Conservation (phyloP, 306 rosid species). For the Mimosa bimucronata region DNA sequence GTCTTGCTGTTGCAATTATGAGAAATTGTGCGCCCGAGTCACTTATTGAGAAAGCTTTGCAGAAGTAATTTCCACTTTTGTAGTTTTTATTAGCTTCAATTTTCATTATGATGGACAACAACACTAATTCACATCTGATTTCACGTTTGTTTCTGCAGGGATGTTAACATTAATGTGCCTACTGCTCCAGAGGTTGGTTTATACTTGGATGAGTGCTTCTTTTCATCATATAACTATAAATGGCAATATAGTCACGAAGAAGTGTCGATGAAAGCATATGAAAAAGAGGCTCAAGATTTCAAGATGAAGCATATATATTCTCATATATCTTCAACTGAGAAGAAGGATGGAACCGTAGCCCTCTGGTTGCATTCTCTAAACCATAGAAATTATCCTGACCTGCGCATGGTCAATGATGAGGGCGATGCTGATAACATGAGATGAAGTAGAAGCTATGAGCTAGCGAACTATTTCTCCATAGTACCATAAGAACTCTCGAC, state of each 20-base stretch:
- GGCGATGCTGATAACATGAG: slow-evolving; percentile 12
- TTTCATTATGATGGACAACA: slow-evolving; percentile 26
- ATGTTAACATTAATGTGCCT: slow-evolving; percentile 79
- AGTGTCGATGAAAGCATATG: slow-evolving; percentile 75
- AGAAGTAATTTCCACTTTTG: slow-evolving; percentile 57
- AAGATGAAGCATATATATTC: slow-evolving; percentile 82
- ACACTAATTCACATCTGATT: slow-evolving; percentile 26
- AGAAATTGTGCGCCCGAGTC: slow-evolving; percentile 80
- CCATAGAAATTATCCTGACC: slow-evolving; percentile 86
- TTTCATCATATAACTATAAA: slow-evolving; percentile 82
- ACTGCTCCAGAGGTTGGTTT: slow-evolving; percentile 98
- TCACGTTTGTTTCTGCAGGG: slow-evolving; percentile 49
- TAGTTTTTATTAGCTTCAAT: slow-evolving; percentile 15
- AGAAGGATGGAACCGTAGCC: slow-evolving; percentile 82
- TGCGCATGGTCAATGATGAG: slow-evolving; percentile 42
- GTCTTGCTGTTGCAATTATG: slow-evolving; percentile 91
- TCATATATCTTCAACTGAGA: slow-evolving; percentile 77
- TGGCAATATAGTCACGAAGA: slow-evolving; percentile 95
- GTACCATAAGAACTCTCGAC: slow-evolving; percentile 30
- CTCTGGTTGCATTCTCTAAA: slow-evolving; percentile 94
- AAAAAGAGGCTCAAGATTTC: slow-evolving; percentile 78
- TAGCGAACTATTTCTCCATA: slow-evolving; percentile 37
- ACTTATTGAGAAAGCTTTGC: slow-evolving; percentile 71
- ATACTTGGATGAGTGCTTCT: slow-evolving; percentile 88
- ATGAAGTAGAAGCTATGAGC: slow-evolving; percentile 28